phyloP scores from a whole-genome alignment of 169 alveolate species.

The Plasmodium ovale region DNA sequence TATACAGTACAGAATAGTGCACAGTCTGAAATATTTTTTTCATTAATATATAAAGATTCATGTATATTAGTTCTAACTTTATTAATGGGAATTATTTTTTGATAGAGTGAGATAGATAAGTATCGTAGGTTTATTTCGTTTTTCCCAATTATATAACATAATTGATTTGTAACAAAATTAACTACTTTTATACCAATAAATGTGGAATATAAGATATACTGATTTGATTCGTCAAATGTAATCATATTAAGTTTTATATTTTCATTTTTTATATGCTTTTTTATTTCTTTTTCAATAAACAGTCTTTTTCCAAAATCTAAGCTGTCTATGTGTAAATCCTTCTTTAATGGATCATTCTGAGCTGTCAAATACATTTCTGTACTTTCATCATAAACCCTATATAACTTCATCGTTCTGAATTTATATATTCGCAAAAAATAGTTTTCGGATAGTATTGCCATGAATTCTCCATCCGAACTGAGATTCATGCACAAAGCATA shows the following conservation, averaged over 20 bases:
- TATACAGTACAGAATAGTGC: constrained; percentile 80
- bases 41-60: constrained; percentile 62
- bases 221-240: constrained; percentile 96
- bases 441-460: constrained; percentile 89
- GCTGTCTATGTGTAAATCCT: constrained; percentile 89
- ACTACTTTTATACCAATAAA: constrained; percentile 95
- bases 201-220: constrained; percentile 93
- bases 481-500: constrained; percentile 86
- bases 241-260: constrained; percentile 82
- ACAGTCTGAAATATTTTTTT: constrained; percentile 70
- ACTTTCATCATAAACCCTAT: constrained; percentile 89
- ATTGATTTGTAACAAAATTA: constrained; percentile 84
- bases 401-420: constrained; percentile 89
- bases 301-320: constrained; percentile 93
- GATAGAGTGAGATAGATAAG: constrained; percentile 81
- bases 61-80: constrained; percentile 32
- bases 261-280: constrained; percentile 81
- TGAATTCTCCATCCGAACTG: constrained; percentile 87
- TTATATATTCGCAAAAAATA: constrained; percentile 88
- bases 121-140: constrained; percentile 84
- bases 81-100: constrained; percentile 74
- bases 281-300: constrained; percentile 93
- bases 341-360: constrained; percentile 88
- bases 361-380: constrained; percentile 88
- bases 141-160: constrained; percentile 81